Conservation (phyloP, 2,329 filamentous ascomycete species). For the Scorias spongiosa region DNA sequence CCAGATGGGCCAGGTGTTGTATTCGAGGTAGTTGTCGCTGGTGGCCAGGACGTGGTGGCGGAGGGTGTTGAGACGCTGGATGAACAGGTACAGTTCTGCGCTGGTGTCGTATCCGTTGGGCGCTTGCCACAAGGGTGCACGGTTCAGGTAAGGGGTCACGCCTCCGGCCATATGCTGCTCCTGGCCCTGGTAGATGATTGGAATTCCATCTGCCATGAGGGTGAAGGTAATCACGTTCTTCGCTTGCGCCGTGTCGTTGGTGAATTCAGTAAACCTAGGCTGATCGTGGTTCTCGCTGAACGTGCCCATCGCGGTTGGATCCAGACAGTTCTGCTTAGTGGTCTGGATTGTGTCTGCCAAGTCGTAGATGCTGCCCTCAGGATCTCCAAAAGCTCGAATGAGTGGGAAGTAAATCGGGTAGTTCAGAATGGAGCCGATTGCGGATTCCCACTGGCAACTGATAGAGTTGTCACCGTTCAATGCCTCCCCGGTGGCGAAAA, state of each 20-base stretch:
- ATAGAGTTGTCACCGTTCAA: conserved; percentile 17
- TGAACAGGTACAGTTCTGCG: conserved; percentile 25
- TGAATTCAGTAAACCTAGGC: conserved; percentile 23
- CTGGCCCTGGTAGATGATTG: conserved; percentile 28
- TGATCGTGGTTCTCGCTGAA: conserved; percentile 29
- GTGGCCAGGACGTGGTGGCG: conserved; percentile 27
- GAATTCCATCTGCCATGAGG: conserved; percentile 27
- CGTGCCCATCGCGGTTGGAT: conserved; percentile 22
- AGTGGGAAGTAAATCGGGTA: conserved; percentile 25
- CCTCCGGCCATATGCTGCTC: conserved; percentile 26
- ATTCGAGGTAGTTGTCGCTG: conserved; percentile 26
- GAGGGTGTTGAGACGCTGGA: conserved; percentile 25
- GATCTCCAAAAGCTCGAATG: conserved; percentile 22
- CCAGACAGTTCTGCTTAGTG: conserved; percentile 21
- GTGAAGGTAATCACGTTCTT: conserved; percentile 25
- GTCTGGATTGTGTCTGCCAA: conserved; percentile 21
- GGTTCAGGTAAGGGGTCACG: conserved; percentile 17
- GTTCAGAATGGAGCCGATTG: conserved; percentile 23
- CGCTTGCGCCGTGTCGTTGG: conserved; percentile 20
- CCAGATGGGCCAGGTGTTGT: conserved; percentile 29
- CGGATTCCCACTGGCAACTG: conserved; percentile 22
- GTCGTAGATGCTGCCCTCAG: conserved; percentile 21
- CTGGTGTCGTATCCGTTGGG: conserved; percentile 22
- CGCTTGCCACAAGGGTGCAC: conserved; percentile 24
- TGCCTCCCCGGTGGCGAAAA: conserved; percentile 26